Evolutionary conservation across 257 asterid genomes (phyloP), one percentile per base, ranked within the genome.

Genomic region (Voacanga thouarsii): DNA sequence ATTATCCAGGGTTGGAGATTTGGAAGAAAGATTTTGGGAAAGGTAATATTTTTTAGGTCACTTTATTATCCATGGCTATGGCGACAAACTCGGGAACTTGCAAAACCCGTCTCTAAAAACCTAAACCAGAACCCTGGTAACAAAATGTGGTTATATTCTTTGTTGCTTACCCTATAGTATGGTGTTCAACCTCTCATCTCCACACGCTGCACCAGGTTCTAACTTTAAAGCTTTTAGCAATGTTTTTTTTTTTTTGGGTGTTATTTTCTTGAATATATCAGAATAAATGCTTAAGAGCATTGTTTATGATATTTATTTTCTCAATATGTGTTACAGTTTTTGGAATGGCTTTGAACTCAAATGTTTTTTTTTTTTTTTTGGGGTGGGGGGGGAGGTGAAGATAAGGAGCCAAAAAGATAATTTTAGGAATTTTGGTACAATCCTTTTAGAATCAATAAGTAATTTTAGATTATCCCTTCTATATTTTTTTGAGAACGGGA

Each of bases 141-240:
- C 30, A 90, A 88, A 84, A 92, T 96, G 23, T 93, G 97, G 99
- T 80, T 96, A 8, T 88, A 83, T 73, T 96, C 96, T 2, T 33
- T 91, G 81, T 82, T 94, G 24, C 91, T 92, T 44, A 90, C 96
- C 33, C 86, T 94, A 75, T 97, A 94, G 86, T 94, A 94, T 80
- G 99, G 99, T 33, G 94, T 87, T 83, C 97, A 94, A 68, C 97
- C 97, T 72, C 93, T 92, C 80, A 91, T 94, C 88, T 91, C 98
- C 82, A 92, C 89, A 77, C 90, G 94, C 5, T 93, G 84, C 85
- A 89, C 90, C 85, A 87, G 99, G 99, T 94, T 73, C 55, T 21
- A n/a, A 26, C 65, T 77, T 44, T 44, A 45, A 9, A 18, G 51
- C 23, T 11, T 73, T 30, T 67, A 8, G 12, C 67, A 51, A 24